Evolutionary conservation across 352 stramenopile species (phyloP), one percentile per base, ranked within the genome.

Genomic region (Thalassiosira exigua): DNA sequence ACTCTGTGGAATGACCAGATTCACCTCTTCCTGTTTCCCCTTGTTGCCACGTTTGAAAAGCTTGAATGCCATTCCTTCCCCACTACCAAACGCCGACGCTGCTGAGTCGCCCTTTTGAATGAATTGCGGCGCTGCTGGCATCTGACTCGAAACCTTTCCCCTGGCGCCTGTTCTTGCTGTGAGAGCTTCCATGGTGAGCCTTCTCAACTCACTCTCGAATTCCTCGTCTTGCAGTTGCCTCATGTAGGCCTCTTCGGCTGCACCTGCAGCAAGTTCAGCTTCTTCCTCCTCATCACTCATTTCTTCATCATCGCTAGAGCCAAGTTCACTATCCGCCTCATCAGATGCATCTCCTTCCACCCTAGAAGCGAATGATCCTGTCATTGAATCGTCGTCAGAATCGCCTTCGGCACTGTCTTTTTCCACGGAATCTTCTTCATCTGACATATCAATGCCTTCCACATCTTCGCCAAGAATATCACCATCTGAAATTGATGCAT

Each of bases 41-140:
- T 98, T 98, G 86, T 97, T 98, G 19, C 97, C 96, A 52, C 96
- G 95, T 69, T 97, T 97, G 4, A 99, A 79, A 70, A 99, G 93
- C 29, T 97, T 96, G 73, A 98, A 98, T 44, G 95, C 94, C 56
- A 98, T 95, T 52, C 97, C 85, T 33, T 96, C 87, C 69, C 95
- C 94, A 48, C 96, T 94, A 82, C 69, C 75, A 42, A 91, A 81
- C 29, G 59, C 48, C 19, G 56, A 62, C 24, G 39, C 27, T 58
- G 44, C 41, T 21, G 52, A 48, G n/a, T 39, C n/a, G 14, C 17
- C 9, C 59, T 94, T 93, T 14, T 75, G 74, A 22, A 91, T 84
- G 32, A 92, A 87, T 65, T 92, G 84, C 60, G 79, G 86, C 30
- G 85, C 86, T 46, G 77, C 75, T 52, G 77, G 70, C 86, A 93